Base-by-base conservation (phyloP, 768 basidiomycete species). In the Tremella mesenterica region DNA sequence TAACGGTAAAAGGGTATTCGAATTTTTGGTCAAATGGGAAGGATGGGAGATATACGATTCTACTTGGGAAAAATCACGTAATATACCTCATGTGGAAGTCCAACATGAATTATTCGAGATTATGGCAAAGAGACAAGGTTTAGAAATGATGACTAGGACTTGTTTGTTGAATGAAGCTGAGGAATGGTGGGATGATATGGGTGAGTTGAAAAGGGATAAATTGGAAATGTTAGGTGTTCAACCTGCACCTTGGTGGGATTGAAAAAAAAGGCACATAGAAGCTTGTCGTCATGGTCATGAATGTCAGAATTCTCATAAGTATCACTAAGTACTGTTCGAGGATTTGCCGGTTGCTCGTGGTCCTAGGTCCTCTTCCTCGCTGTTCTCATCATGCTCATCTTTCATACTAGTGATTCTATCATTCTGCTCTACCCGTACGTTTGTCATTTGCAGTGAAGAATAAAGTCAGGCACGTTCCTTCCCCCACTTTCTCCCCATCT, bases 181-280 rank as follows among this genome's bases (percentile, higher is more conserved):
- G 21, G 20, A 30, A 16, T 51, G 49, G 28, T 56, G 50, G 48
- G 43, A 56, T 33, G 54, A 50, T 12, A 23, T 25, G 36, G 53
- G 47, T 16, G 26, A 21, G 27, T 18, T 49, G 29, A 33, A 20
- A 18, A 49, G 27, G 31, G 48, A 31, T 8, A 30, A 21, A 18
- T 12, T 49, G 18, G 18, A 30, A 31, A 49, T 31, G 48, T n/a
- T 31, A 33, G 31, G 30, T 23, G 38, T 41, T n/a, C 38, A n/a
- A 23, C n/a, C n/a, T 16, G 38, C 38, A 8, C 38, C 38, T 4
- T 41, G 38, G 38, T 41, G 38, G 38, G 38, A 41, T 16, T 41
- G 38, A 41, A 41, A 5, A 14, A n/a, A n/a, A n/a, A n/a, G n/a
- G n/a, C n/a, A n/a, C n/a, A n/a, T n/a, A n/a, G n/a, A n/a, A n/a